A percentile compares a stretch with the other conserved stretches of the same genome.
Conservation (phyloP, 441 rosid species). For the Francoa sonchifolia region DNA sequence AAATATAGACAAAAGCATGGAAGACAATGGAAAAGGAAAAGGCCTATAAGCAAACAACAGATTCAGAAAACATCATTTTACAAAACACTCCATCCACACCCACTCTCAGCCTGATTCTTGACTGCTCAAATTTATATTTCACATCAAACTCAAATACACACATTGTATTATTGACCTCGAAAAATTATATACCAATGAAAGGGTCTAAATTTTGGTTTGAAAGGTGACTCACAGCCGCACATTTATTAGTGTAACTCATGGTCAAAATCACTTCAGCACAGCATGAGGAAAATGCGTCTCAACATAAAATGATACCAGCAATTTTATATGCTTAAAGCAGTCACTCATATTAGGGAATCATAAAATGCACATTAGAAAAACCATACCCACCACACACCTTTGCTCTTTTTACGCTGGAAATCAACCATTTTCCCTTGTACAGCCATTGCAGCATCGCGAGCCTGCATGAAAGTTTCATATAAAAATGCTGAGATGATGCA, state of each 20-base stretch:
- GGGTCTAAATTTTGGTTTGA: too few species aligned
- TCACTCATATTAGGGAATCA: too few species aligned
- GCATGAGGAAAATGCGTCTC: too few species aligned
- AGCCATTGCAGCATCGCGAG: conserved; percentile 88
- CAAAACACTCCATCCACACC: not conserved
- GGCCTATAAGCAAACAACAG: not conserved
- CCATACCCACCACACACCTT: conserved; percentile 35
- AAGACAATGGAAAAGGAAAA: not conserved
- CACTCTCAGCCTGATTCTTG: not conserved
- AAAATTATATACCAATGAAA: too few species aligned
- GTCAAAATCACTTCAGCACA: too few species aligned
- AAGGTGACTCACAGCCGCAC: too few species aligned
- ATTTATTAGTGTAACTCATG: too few species aligned
- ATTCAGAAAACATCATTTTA: not conserved
- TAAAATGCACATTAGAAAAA: not conserved
- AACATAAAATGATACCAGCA: too few species aligned
- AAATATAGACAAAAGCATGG: too few species aligned
- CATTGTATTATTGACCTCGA: too few species aligned
- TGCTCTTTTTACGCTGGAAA: conserved; percentile 87
- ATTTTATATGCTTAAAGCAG: too few species aligned
- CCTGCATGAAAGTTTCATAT: conserved; percentile 32
- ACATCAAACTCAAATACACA: too few species aligned
- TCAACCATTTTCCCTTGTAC: conserved; percentile 89
- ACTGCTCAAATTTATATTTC: not conserved
- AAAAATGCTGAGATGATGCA: not conserved